These are phyloP conservation scores for Vigna unguiculata DNA, from an alignment of 306 rosid genomes.

Conservation along the genomic window DNA sequence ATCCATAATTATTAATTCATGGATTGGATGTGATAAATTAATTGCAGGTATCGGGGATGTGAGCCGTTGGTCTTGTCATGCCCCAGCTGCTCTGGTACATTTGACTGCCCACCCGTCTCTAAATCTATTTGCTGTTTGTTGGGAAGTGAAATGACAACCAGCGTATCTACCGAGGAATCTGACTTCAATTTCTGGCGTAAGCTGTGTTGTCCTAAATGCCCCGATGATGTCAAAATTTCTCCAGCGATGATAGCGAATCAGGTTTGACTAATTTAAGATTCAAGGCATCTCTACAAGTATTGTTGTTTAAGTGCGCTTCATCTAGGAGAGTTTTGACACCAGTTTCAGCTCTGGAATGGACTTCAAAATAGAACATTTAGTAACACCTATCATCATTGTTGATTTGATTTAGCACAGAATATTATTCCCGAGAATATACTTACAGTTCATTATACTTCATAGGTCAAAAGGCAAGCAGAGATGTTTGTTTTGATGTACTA, in stretches of 20 bases:
- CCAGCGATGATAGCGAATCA: slow-evolving; percentile 88
- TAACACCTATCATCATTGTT: slow-evolving; percentile 26
- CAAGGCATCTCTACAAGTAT: not conserved
- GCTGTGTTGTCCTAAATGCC: slow-evolving; percentile 82
- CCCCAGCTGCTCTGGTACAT: slow-evolving; percentile 79
- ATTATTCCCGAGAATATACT: slow-evolving; percentile 36
- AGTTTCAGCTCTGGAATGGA: slow-evolving; percentile 21
- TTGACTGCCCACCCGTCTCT: slow-evolving; percentile 75
- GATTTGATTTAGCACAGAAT: slow-evolving; percentile 31
- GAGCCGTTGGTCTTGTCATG: slow-evolving; percentile 79
- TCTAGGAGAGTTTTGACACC: not conserved
- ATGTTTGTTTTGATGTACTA: slow-evolving; percentile 76
- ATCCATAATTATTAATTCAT: slow-evolving; percentile 19
- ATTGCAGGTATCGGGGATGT: slow-evolving; percentile 80
- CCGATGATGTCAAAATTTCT: slow-evolving; percentile 70
- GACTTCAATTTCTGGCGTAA: slow-evolving; percentile 68
- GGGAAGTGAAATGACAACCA: slow-evolving; percentile 55
- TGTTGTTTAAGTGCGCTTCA: slow-evolving; percentile 37
- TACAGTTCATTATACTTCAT: slow-evolving; percentile 24
- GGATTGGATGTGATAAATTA: slow-evolving; percentile 43
- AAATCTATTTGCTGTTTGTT: slow-evolving; percentile 63
- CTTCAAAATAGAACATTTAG: slow-evolving; percentile 2
- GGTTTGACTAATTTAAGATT: slow-evolving; percentile 49
- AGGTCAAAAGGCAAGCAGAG: slow-evolving; percentile 93
- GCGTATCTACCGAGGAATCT: slow-evolving; percentile 51